Evolutionary conservation across 768 basidiomycete genomes (phyloP), one percentile per base, ranked within the genome.

Genomic region (Boletus vermiculosoides): DNA sequence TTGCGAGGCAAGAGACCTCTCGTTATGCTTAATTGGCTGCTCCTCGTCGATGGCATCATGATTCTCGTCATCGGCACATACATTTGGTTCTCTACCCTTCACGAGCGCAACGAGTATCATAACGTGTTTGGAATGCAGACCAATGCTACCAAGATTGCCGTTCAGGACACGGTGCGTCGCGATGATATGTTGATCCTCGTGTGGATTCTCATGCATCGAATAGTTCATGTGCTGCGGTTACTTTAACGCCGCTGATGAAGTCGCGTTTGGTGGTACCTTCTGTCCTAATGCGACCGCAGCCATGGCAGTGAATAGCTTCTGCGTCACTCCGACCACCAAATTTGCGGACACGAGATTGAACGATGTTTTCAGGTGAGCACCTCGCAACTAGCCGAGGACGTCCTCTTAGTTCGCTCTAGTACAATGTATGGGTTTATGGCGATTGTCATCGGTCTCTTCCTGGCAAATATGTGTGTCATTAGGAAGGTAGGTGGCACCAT

Each of bases 181-280:
- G 23, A 28, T 23, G 23, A 7, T 44, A 2, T 22, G n/a, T 47
- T 50, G 0, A 45, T 52, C 30, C 40, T 30, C 18, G 18, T 3
- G 6, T 36, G 7, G 11, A 33, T 46, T 46, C n/a, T 55, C 48
- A 37, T 51, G 23, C 41, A 63, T 40, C 52, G 25, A 46, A 52
- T 55, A 94, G 92, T 78, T 92, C 63, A 70, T 74, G 54, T 95
- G 94, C 74, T 96, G 94, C 64, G 94, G 94, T 18, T 96, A 93
- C 72, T 89, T 89, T 68, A 83, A 82, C 60, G 82, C 83, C 22
- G 82, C 82, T 3, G 81, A 88, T 57, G 61, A 76, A 4, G 78
- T 80, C 34, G 83, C 80, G 58, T 74, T 86, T 47, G 84, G 83
- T n/a, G 86, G 87, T 36, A 69, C 54, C 5, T 86, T 86, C 68